Base-by-base conservation (phyloP, 2,329 filamentous ascomycete species). In the Ploettnerulaceae sp. region DNA sequence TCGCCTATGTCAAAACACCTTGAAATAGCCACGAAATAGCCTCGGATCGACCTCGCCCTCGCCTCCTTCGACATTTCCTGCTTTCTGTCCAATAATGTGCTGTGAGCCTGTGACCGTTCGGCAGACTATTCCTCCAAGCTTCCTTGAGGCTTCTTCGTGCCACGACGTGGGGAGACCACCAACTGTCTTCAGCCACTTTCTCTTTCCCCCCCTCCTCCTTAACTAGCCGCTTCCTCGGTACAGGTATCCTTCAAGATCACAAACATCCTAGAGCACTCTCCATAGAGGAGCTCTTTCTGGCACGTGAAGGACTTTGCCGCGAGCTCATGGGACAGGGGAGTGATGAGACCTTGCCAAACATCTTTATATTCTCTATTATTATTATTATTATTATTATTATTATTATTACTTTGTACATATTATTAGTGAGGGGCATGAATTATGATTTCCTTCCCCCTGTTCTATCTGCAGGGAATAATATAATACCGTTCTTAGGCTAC, bases 1-100 rank as follows among this genome's bases (percentile, higher is more conserved):
- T 55, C 49, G 49, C 21, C 46, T 24, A n/a, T 36, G n/a, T n/a
- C 31, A 48, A 53, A 57, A 55, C 52, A 44, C 26, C 50, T 54
- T 50, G 44, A 55, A 53, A 55, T 55, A 55, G 52, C 47, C n/a
- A n/a, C n/a, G n/a, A n/a, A n/a, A n/a, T n/a, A n/a, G n/a, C n/a
- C 46, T 52, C 40, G 38, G 43, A 42, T 47, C 40, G n/a, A n/a
- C n/a, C n/a, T n/a, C n/a, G n/a, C 24, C 28, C 39, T 33, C 29
- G 31, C 29, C 37, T 35, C 47, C 40, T 47, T 31, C 42, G 33
- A 38, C 14, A 22, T 20, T 31, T 18, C 37, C 7, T 18, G 12
- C 29, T 47, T 48, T 47, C 47, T n/a, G 38, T 52, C 52, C 49
- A 50, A 52, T 48, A 43, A 34, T 41, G 39, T 28, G 25, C 17